Evolutionary conservation across 2,329 filamentous ascomycete species (phyloP).

Genomic region (Fusarium burgessii): DNA sequence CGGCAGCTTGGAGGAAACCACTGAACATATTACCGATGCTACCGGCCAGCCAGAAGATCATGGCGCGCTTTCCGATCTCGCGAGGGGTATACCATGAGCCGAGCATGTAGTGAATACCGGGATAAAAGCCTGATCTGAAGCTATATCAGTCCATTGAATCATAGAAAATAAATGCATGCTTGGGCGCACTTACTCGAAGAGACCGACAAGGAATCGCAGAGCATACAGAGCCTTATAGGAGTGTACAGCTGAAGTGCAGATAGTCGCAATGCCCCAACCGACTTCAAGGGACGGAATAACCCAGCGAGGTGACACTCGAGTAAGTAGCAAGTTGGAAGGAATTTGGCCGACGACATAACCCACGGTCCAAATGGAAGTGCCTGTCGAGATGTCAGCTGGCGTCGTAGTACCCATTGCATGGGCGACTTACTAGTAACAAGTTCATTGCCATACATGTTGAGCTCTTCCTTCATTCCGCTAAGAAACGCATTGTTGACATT

Average conservation of each 20-base stretch:
- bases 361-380: conserved; percentile 36
- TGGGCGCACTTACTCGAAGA: conserved; percentile 28
- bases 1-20: conserved; percentile 38
- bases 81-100: conserved; percentile 42
- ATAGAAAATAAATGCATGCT: conserved; percentile 42
- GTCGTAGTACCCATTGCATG: accelerated
- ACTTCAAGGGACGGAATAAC: conserved; percentile 25
- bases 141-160: conserved; percentile 42
- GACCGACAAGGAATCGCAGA: conserved; percentile 34
- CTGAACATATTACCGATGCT: conserved; percentile 29
- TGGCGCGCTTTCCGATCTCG: conserved; percentile 39
- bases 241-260: conserved; percentile 12
- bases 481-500: conserved; percentile 56
- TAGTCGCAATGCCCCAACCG: conserved; percentile 31
- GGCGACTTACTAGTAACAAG: conserved; percentile 37
- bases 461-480: conserved; percentile 41
- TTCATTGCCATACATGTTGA: conserved; percentile 36
- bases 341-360: conserved; percentile 45
- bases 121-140: conserved; percentile 63
- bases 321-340: conserved; percentile 43
- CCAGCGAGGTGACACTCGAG: conserved; percentile 10
- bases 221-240: conserved; percentile 27
- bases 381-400: not conserved
- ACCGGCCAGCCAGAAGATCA: conserved; percentile 38
- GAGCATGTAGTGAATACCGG: conserved; percentile 45